These are phyloP conservation scores for Fusarium hainanense DNA, from an alignment of 2,329 filamentous ascomycete species.

Conservation along the genomic window DNA sequence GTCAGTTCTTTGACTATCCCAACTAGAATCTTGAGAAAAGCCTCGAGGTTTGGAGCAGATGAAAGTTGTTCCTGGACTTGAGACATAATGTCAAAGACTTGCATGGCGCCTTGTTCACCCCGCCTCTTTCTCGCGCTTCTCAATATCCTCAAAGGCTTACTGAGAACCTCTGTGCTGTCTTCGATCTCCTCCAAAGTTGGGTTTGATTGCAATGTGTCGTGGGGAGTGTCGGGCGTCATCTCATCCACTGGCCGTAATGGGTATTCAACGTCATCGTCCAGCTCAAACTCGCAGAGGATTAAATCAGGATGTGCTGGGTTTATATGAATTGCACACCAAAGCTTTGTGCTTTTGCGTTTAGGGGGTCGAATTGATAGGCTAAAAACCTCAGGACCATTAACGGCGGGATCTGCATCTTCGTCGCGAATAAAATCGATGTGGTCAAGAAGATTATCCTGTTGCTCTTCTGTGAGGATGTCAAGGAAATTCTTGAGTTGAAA, in stretches of 20 bases:
- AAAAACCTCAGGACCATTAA: constrained; percentile 88
- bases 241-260: constrained; percentile 74
- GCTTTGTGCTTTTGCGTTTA: constrained; percentile 67
- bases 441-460: constrained; percentile 84
- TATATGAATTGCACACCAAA: constrained; percentile 90
- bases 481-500: constrained; percentile 81
- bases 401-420: constrained; percentile 78
- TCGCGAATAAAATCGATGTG: constrained; percentile 90
- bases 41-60: constrained; percentile 75
- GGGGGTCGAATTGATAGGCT: constrained; percentile 76
- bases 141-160: constrained; percentile 80
- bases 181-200: constrained; percentile 79
- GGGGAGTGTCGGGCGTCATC: constrained; percentile 69
- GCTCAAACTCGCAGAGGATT: constrained; percentile 88
- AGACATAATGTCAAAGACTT: constrained; percentile 91
- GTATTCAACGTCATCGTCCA: constrained; percentile 78
- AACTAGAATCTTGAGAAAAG: constrained; percentile 82
- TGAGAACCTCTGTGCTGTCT: constrained; percentile 80
- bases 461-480: constrained; percentile 86
- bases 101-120: constrained; percentile 85
- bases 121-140: constrained; percentile 79
- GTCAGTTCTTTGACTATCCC: constrained; percentile 91
- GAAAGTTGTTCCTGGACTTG: constrained; percentile 90
- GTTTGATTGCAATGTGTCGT: constrained; percentile 78
- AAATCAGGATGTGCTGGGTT: constrained; percentile 74